phyloP scores from a whole-genome alignment of 768 basidiomycete genomes.

The Mycena latifolia region DNA sequence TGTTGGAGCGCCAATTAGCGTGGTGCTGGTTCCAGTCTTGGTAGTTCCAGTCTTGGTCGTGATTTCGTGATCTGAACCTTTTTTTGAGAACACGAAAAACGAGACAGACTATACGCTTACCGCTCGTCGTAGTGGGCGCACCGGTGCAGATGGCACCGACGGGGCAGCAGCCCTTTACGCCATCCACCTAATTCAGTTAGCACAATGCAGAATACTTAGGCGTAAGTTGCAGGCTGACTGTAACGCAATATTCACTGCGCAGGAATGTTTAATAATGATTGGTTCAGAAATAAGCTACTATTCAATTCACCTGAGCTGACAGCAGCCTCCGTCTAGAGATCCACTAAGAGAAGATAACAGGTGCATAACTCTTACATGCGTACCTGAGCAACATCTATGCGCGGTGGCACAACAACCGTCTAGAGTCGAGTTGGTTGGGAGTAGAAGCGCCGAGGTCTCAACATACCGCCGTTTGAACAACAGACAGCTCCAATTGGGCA shows the following conservation, averaged over 20 bases:
- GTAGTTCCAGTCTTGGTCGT: not conserved
- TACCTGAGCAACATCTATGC: constrained; percentile 25
- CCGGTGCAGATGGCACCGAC: too few species aligned
- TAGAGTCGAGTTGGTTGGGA: not conserved
- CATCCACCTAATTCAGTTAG: too few species aligned
- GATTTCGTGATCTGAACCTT: too few species aligned
- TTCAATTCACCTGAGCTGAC: constrained; percentile 15
- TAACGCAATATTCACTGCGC: too few species aligned
- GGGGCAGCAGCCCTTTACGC: too few species aligned
- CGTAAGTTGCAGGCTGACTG: too few species aligned
- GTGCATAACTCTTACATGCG: too few species aligned
- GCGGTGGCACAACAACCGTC: constrained; percentile 5
- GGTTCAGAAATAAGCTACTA: not conserved
- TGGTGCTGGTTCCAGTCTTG: not conserved
- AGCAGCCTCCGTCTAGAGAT: constrained; percentile 16
- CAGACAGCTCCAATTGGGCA: constrained; percentile 22
- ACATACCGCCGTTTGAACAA: constrained; percentile 17
- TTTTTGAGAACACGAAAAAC: too few species aligned
- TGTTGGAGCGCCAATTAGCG: not conserved
- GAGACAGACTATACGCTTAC: too few species aligned
- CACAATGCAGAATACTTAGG: too few species aligned
- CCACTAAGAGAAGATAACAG: not conserved
- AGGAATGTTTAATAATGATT: too few species aligned
- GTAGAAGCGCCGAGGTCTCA: not conserved
- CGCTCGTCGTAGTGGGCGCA: too few species aligned